A percentile compares a stretch with the other conserved stretches of the same genome.
phyloP scores from a whole-genome alignment of 1,284 basidiomycete genomes.

The Trichosporon inkin region DNA sequence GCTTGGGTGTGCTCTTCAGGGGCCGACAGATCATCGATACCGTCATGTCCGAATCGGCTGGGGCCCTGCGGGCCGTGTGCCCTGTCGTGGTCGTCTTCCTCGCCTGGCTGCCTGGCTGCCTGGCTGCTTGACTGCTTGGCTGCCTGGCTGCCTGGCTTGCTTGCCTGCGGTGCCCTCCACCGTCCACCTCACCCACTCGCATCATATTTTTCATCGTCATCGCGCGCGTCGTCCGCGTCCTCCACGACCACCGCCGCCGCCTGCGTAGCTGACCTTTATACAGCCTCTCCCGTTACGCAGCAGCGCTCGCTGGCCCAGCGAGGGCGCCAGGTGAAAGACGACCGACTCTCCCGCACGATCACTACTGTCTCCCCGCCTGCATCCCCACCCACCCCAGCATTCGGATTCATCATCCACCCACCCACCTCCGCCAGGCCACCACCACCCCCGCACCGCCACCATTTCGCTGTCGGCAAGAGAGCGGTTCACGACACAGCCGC shows the following conservation, averaged over 20 bases:
- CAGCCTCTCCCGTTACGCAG: not conserved
- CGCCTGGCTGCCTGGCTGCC: not conserved
- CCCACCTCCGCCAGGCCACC: too few relatives aligned
- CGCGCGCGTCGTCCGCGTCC: not conserved
- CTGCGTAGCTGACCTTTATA: conserved; percentile 3
- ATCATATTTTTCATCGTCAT: conserved; percentile 8
- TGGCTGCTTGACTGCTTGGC: not conserved
- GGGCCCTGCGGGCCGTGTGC: conserved; percentile 1
- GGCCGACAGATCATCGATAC: conserved; percentile 7
- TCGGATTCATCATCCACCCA: too few relatives aligned
- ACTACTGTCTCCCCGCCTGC: too few relatives aligned
- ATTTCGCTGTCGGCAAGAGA: too few relatives aligned
- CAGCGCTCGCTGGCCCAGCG: not conserved
- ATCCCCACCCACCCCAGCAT: too few relatives aligned
- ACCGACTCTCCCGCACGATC: not conserved
- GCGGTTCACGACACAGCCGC: too few relatives aligned
- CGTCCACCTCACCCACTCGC: not conserved
- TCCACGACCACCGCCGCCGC: not conserved
- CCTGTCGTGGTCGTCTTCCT: not conserved
- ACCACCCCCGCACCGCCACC: too few relatives aligned
- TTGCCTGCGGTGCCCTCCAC: not conserved
- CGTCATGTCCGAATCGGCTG: conserved; percentile 6
- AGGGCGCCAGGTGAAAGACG: not conserved
- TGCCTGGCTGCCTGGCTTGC: not conserved
- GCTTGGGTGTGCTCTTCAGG: not conserved